Evolutionary conservation across 495 filamentous ascomycete species (phyloP).

Genomic region (Melanomma pulvis-pyrius): DNA sequence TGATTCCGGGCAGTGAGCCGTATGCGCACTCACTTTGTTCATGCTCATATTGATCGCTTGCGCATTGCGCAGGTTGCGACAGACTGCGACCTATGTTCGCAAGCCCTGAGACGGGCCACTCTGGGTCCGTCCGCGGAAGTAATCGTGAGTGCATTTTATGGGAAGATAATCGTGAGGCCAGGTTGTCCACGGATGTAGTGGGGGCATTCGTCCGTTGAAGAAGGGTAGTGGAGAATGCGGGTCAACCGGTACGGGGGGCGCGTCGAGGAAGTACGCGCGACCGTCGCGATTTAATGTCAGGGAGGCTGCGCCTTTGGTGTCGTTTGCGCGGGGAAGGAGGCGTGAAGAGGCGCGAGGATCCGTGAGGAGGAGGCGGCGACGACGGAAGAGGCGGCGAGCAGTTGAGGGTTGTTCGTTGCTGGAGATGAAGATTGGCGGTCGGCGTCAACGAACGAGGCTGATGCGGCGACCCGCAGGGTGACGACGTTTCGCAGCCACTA

Average conservation of each 20-base stretch:
- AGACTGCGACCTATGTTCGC: background rate
- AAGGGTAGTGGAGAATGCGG: background rate
- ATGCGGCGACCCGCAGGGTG: background rate
- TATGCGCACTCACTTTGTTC: conserved; percentile 1
- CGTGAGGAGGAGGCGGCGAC: background rate
- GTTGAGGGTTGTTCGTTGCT: background rate
- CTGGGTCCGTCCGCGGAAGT: background rate
- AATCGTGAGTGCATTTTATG: background rate
- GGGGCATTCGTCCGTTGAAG: background rate
- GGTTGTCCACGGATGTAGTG: background rate
- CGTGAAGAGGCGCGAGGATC: background rate
- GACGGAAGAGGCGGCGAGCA: background rate
- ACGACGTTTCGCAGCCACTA: conserved; percentile 8
- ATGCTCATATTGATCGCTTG: conserved; percentile 7
- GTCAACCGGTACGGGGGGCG: background rate
- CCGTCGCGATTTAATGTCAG: background rate
- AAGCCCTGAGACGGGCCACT: background rate
- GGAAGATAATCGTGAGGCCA: background rate
- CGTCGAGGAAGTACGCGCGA: background rate
- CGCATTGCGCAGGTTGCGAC: background rate
- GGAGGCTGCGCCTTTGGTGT: background rate
- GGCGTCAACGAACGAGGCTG: background rate
- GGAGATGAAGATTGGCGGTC: conserved; percentile 5
- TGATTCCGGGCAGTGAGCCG: background rate
- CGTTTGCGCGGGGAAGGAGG: background rate